A percentile compares a stretch with the other conserved stretches of the same genome.
These are phyloP conservation scores for Stenocarpella maydis DNA, from an alignment of 2,329 filamentous ascomycete genomes.

Conservation along the genomic window DNA sequence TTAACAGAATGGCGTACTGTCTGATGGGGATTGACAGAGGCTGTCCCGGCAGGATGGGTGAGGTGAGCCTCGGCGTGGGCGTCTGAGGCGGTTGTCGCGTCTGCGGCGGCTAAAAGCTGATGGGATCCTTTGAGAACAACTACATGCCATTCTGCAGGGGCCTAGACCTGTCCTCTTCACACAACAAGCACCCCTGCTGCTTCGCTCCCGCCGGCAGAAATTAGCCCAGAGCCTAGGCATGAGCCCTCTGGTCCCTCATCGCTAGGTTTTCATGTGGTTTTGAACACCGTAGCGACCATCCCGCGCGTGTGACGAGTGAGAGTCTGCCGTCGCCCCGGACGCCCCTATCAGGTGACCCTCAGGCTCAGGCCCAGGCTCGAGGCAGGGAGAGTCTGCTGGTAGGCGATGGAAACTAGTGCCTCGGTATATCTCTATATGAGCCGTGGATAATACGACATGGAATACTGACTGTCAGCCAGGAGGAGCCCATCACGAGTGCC, in stretches of 20 bases:
- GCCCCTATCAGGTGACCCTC: neutral
- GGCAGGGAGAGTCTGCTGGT: neutral
- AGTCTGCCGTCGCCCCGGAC: slow-evolving; percentile 6
- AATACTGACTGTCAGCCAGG: slow-evolving; percentile 12
- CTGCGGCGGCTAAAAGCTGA: slow-evolving; percentile 6
- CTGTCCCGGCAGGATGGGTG: too few relatives aligned
- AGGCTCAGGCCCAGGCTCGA: neutral
- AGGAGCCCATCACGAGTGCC: slow-evolving; percentile 3
- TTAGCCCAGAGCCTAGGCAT: slow-evolving; percentile 9
- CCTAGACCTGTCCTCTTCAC: neutral
- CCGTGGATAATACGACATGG: neutral
- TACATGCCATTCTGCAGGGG: slow-evolving; percentile 27
- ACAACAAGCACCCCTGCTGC: slow-evolving; percentile 31
- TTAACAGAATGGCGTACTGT: too few relatives aligned
- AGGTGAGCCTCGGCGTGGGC: neutral
- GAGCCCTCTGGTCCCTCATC: slow-evolving; percentile 14
- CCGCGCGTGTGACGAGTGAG: slow-evolving; percentile 19
- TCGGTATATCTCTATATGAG: slow-evolving; percentile 2
- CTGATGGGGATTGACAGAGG: too few relatives aligned
- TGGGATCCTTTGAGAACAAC: slow-evolving; percentile 24
- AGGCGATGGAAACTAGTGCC: neutral
- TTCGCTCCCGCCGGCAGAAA: neutral
- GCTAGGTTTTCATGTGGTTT: slow-evolving; percentile 5
- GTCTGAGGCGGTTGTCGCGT: neutral
- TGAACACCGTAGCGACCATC: neutral